Base-by-base conservation (phyloP, 495 filamentous ascomycete species). In the Penicillium dipodomyicola region DNA sequence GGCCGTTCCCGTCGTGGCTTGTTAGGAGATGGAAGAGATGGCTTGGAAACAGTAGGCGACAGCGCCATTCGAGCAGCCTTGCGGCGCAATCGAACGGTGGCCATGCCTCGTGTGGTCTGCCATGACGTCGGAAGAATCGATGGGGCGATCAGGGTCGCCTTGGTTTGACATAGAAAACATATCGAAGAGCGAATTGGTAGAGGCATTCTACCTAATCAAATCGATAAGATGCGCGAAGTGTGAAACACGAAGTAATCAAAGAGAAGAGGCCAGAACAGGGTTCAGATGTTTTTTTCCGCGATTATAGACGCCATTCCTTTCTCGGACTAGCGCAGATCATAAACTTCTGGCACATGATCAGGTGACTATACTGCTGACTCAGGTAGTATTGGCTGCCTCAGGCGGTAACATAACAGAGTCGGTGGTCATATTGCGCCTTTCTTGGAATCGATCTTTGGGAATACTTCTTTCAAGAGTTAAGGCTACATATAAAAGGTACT, bases 51-150 rank as follows among this genome's bases (percentile, higher is more conserved):
- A 48, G 78, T 76, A 37, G 85, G 81, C n/a, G 91, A 95, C 22
- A 96, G 81, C 1, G 84, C 77, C 85, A 93, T 90, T 60, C 91
- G 86, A 46, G 90, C 84, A 6, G 88, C 88, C 40, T 62, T 72
- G 43, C 72, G 73, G 39, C 69, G 70, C 33, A 67, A 61, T 55
- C 73, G 71, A 30, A 59, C 61, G 17, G 74, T 73, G n/a, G 71
- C 75, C 60, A 78, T 70, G 20, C 65, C 64, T 53, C 79, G 72
- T 15, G 63, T 56, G 19, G 71, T 63, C 56, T 73, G 75, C 67
- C 68, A 72, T 71, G 61, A 47, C 46, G 62, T 60, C 15, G 64
- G 50, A 11, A 59, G 49, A 14, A 67, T 30, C 0, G 59, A 15
- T 6, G 59, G 59, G 15, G 60, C 29, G 23, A 58, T n/a, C 12